Evolutionary conservation across 768 basidiomycete species (phyloP), one percentile per base, ranked within the genome.

Genomic region (Tylopilus cervinicoccineus): DNA sequence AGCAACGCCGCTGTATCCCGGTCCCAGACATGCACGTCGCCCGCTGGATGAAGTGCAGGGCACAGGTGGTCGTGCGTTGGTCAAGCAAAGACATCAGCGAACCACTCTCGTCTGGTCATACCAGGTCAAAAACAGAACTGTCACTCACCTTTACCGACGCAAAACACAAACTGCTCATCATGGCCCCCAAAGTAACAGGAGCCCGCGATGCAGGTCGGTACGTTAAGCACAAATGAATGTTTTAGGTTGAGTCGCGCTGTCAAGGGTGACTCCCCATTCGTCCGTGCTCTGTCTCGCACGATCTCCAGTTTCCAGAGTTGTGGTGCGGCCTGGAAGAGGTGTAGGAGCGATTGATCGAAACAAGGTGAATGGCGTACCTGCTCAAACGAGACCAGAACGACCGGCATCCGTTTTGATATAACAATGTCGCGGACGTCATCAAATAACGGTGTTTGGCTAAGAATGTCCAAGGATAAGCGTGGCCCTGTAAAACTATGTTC

Each of bases 21-120:
- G 58, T 92, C 89, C 89, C 89, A 92, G 22, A 91, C 82, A 55
- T 88, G 84, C 13, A 92, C 86, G 52, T 89, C 84, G 1, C 88
- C 89, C 53, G 78, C 88, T 89, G 52, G 1, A n/a, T 16, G 23
- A 17, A 16, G 12, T 10, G 23, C 4, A 10, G 7, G n/a, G 28
- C 37, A 16, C 5, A 26, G 27, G 27, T 28, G 5, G 13, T 3
- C 28, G 19, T n/a, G n/a, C 9, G 26, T 27, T 9, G 26, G 26
- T 27, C 9, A 27, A 9, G 26, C 5, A 5, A 36, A 17, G 8
- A 20, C 19, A 19, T 36, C 11, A 36, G 34, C 19, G n/a, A 19
- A 36, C 34, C 19, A 14, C 34, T 17, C 9, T 20, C 3, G 34
- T 12, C 19, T 9, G 5, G 12, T 10, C 26, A 19, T n/a, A n/a